Evolutionary conservation across 495 filamentous ascomycete genomes (phyloP).

Genomic region (Lepraria neglecta): DNA sequence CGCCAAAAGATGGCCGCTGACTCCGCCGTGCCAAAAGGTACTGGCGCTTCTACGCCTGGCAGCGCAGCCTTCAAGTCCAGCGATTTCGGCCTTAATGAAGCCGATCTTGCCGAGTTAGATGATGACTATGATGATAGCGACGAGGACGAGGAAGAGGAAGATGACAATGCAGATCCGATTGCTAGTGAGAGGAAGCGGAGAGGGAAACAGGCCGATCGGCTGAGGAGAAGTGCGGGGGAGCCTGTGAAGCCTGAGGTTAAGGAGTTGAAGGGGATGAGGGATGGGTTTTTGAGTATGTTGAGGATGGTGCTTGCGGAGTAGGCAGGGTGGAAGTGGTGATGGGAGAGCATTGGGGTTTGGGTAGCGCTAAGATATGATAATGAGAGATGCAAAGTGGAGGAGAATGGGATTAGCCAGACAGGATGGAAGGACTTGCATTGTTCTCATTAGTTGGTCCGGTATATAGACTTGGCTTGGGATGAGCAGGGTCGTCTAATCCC

Average conservation of each 20-base stretch:
- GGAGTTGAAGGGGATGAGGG: conserved; percentile 71
- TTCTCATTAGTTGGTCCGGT: too few relatives aligned
- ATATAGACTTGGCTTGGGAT: too few relatives aligned
- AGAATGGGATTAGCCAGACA: too few relatives aligned
- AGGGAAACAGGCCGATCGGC: conserved; percentile 64
- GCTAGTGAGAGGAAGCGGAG: conserved; percentile 73
- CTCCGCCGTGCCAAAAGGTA: conserved; percentile 37
- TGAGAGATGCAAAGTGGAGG: too few relatives aligned
- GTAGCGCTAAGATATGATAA: too few relatives aligned
- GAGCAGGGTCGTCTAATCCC: too few relatives aligned
- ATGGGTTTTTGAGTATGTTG: conserved; percentile 77
- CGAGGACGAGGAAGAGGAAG: conserved; percentile 65
- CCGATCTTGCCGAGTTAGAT: conserved; percentile 15
- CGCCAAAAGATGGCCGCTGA: conserved; percentile 97
- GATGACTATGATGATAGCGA: conserved; percentile 20
- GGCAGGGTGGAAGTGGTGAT: background rate
- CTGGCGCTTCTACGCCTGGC: conserved; percentile 38
- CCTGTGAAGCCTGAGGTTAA: conserved; percentile 73
- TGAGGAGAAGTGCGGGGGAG: conserved; percentile 81
- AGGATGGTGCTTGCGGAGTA: conserved; percentile 78
- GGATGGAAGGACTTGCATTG: too few relatives aligned
- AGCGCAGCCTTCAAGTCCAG: conserved; percentile 56
- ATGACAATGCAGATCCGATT: conserved; percentile 78
- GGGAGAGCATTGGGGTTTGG: too few relatives aligned
- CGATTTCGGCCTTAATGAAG: conserved; percentile 85